Base-by-base conservation (phyloP, 2,329 filamentous ascomycete species). In the Sordariomycetes sp. region DNA sequence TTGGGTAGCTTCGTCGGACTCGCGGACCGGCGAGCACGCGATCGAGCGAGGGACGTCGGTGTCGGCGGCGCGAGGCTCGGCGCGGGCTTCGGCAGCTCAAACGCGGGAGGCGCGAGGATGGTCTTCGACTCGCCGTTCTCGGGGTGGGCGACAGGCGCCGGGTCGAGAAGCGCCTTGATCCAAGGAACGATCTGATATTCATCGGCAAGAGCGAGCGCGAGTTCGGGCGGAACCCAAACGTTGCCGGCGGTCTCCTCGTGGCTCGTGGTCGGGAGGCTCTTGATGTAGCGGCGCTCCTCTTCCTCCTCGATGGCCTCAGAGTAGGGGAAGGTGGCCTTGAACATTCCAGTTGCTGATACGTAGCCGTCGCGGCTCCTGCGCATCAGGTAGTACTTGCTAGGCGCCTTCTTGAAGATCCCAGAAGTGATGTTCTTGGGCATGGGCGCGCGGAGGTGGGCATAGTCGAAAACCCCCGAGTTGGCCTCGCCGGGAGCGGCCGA, bases 381-480 rank as follows among this genome's bases (percentile, higher is more conserved):
- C 89, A 99, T 99, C 65, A 99, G 76, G 72, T 97, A 99, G 74
- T 99, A 99, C 64, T 90, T 94, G 70, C 90, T 90, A 5, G 94
- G 93, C 69, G 86, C 86, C 60, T 86, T 87, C 67, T 89, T 87
- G 77, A 97, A 97, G 67, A 99, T 95, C 68, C 94, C 94, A 6
- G 92, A 96, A 32, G 86, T 83, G 64, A 97, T 86, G 63, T 94
- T 91, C 72, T 92, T 94, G 55, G 94, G 94, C 53, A 99, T 76
- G 16, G 94, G 93, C 61, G 92, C 93, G 68, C 93, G 88, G 55
- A 99, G 80, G 70, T 99, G 94, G 63, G 92, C 93, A 72, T 99
- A 99, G 73, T 97, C 94, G 70, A 99, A 96, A 53, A 87, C 84
- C 56, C 90, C 90, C 61, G 94, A 78, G 64, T 87, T 85, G 64